Base-by-base conservation (phyloP, 768 basidiomycete species). In the Lentinula lateritia region DNA sequence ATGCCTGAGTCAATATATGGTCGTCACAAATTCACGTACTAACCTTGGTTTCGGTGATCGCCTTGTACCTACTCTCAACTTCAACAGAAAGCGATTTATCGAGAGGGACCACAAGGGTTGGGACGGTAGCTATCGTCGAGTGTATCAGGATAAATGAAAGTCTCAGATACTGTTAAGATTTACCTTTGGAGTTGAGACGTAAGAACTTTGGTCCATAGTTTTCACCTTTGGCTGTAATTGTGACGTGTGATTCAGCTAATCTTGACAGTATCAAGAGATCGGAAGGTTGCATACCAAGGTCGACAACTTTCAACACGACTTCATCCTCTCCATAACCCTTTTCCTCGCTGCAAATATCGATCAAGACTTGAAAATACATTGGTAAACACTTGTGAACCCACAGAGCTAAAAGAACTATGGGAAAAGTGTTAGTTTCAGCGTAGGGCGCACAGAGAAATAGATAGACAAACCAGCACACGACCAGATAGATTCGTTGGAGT, bases 321-420 rank as follows among this genome's bases (percentile, higher is more conserved):
- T 95, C 93, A 69, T 93, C 89, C 34, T 78, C 68, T 3, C 84
- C 86, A 67, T 95, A 95, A 1, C 93, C 93, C 70, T 95, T 95
- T 74, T 95, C 93, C 63, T 78, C 77, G 61, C 82, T 83, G 60
- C 20, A 48, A 46, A 38, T 9, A n/a, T 32, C 8, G 34, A 60
- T 60, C 23, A 50, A 34, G 41, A 48, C 34, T 10, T 16, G 16
- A 1, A 36, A 28, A 48, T 16, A 10, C 3, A 32, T 34, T 16
- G 39, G 58, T 15, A 18, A 32, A 28, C 13, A 18, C 13, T n/a
- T 4, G 36, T 18, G 65, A 45, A 52, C 83, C 74, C 71, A 87
- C 87, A 88, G 68, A 15, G 85, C 73, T 43, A 88, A 75, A 45
- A 84, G 78, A 50, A 77, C 87, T 84, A 65, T 45, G 42, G 53